phyloP scores from a whole-genome alignment of 2,329 filamentous ascomycete genomes.

The Alternaria viburni region DNA sequence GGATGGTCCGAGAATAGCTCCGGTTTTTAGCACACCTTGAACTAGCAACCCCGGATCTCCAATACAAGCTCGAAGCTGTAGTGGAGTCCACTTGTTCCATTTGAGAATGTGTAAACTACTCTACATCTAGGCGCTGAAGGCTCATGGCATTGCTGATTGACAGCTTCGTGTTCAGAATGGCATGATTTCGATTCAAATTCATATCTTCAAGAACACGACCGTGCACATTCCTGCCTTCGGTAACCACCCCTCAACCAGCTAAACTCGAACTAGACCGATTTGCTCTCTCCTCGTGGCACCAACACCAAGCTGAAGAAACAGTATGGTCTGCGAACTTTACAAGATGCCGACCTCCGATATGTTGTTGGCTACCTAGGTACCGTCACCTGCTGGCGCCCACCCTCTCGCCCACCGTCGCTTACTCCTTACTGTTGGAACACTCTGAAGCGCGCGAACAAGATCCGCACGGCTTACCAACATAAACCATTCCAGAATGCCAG shows the following conservation, averaged over 20 bases:
- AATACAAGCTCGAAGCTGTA: background rate
- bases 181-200: background rate
- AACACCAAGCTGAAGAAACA: background rate
- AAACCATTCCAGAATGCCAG: background rate
- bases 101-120: background rate
- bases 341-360: background rate
- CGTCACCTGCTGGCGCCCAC: background rate
- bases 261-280: background rate
- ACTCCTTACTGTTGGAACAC: background rate
- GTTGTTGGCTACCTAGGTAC: background rate
- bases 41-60: background rate
- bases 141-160: background rate
- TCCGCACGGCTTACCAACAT: background rate
- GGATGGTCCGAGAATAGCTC: background rate
- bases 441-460: background rate
- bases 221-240: background rate
- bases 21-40: background rate
- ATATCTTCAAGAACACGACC: background rate
- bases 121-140: background rate
- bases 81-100: background rate
- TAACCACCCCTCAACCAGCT: constrained; percentile 40
- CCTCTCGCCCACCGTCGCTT: background rate
- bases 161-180: background rate
- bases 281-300: background rate
- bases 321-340: background rate